A percentile compares a stretch with the other conserved stretches of the same genome.
These are phyloP conservation scores for Tetrapisispora namnaoensis DNA, from an alignment of 805 yeast genomes.

Conservation along the genomic window DNA sequence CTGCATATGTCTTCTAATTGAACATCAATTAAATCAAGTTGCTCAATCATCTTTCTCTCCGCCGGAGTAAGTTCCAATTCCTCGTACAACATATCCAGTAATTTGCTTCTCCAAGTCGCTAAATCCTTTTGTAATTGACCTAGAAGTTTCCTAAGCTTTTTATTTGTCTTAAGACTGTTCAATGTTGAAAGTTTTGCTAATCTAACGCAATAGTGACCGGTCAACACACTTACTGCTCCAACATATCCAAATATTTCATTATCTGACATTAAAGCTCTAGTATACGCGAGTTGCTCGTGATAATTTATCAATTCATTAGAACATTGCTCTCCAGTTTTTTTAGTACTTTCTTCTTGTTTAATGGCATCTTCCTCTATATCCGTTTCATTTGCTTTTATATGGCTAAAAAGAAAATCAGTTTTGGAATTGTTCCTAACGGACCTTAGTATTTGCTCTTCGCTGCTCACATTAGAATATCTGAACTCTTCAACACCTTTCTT, in stretches of 20 bases:
- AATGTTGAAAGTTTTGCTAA: slow-evolving; percentile 50
- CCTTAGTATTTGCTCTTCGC: slow-evolving; percentile 73
- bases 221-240: slow-evolving; percentile 67
- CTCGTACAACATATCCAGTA: slow-evolving; percentile 62
- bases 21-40: slow-evolving; percentile 74
- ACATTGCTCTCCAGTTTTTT: too few species aligned
- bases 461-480: slow-evolving; percentile 80
- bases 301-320: too few species aligned
- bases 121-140: slow-evolving; percentile 64
- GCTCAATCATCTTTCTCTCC: slow-evolving; percentile 81
- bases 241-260: slow-evolving; percentile 86
- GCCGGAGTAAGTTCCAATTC: slow-evolving; percentile 69
- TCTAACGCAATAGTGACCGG: slow-evolving; percentile 74
- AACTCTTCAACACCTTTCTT: slow-evolving; percentile 17
- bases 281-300: slow-evolving; percentile 17
- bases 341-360: not conserved
- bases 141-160: slow-evolving; percentile 46
- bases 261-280: slow-evolving; percentile 71
- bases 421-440: slow-evolving; percentile 45
- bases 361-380: not conserved
- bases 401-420: slow-evolving; percentile 44
- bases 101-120: slow-evolving; percentile 73
- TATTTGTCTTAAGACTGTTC: slow-evolving; percentile 37
- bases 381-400: slow-evolving; percentile 4
- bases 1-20: slow-evolving; percentile 60